Percentiles rank a stretch among this genome's conserved stretches.
Conservation (phyloP, 306 rosid genomes). For the Psophocarpus tetragonolobus region DNA sequence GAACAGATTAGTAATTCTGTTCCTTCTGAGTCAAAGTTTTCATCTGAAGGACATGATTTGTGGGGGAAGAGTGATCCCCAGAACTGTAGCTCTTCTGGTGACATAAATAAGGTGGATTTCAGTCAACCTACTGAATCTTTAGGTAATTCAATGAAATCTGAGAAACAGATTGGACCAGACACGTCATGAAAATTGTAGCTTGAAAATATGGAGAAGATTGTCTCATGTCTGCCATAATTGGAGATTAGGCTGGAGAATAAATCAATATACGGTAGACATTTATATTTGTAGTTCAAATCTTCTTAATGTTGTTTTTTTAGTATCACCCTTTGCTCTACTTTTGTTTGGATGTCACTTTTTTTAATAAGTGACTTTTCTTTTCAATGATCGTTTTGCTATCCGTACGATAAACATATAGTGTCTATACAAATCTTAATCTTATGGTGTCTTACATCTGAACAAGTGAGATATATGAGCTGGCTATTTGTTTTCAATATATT, state of each 20-base stretch:
- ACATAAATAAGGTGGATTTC: conserved; percentile 12
- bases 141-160: conserved; percentile 8
- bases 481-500: not conserved
- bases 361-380: not conserved
- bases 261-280: conserved; percentile 20
- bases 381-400: not conserved
- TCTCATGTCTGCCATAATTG: not conserved
- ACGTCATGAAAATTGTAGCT: not conserved
- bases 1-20: conserved; percentile 21
- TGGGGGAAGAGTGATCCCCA: conserved; percentile 28
- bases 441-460: not conserved
- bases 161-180: conserved; percentile 22
- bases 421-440: not conserved
- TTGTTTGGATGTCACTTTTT: not conserved
- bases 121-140: conserved; percentile 41
- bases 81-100: conserved; percentile 38
- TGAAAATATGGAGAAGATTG: not conserved
- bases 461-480: not conserved
- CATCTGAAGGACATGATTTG: conserved; percentile 29
- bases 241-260: conserved; percentile 25
- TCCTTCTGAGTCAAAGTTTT: not conserved
- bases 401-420: not conserved
- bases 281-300: not conserved
- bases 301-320: not conserved
- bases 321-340: not conserved